Percentiles rank a stretch among this genome's conserved stretches.
Evolutionary conservation across 2,329 filamentous ascomycete species (phyloP).

Genomic region (Ophiostoma sp.): DNA sequence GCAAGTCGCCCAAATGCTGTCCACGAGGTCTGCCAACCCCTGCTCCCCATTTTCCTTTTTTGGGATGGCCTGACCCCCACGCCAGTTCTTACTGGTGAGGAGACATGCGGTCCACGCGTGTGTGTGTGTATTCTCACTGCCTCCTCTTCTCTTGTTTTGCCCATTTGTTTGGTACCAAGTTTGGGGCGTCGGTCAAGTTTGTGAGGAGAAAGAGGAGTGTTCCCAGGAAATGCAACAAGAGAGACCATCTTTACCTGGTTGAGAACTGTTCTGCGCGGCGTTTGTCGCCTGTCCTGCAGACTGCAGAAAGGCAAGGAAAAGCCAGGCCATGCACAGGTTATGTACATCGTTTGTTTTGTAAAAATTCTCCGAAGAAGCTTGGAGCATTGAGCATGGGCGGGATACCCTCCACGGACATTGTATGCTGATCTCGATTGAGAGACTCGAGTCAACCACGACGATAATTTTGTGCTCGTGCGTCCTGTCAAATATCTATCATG

Average conservation of each 20-base stretch:
- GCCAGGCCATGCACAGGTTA: neutral
- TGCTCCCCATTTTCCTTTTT: neutral
- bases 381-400: neutral
- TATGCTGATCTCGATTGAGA: neutral
- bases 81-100: neutral
- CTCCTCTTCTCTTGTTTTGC: neutral
- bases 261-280: neutral
- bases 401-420: no score
- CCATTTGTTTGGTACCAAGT: neutral
- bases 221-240: neutral
- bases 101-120: neutral
- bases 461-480: neutral
- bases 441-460: neutral
- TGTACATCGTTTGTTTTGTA: neutral
- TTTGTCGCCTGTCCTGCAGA: neutral
- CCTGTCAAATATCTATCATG: neutral
- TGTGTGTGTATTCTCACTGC: neutral
- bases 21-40: neutral
- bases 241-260: neutral
- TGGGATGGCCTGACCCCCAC: slow-evolving; percentile 7
- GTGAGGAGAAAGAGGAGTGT: neutral
- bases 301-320: neutral
- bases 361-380: neutral
- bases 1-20: neutral
- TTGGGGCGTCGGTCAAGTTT: neutral